Base-by-base conservation (phyloP, 2,329 filamentous ascomycete species). In the Geoglossum cookeanum region DNA sequence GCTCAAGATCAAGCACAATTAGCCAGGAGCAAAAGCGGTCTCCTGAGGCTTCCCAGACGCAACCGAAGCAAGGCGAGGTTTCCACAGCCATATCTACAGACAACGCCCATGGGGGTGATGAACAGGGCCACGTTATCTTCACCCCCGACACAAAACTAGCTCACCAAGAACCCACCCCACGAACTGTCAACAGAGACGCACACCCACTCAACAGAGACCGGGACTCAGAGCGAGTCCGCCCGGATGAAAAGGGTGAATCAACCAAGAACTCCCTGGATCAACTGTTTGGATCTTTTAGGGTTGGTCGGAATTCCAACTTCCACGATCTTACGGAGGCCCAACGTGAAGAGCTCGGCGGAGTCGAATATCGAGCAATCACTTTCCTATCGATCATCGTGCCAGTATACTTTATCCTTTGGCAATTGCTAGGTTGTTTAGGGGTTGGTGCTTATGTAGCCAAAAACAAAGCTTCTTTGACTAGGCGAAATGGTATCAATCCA, bases 281-380 rank as follows among this genome's bases (percentile, higher is more conserved):
- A 35, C 29, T 53, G 15, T 53, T n/a, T 32, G 49, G 4, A 17
- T 53, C 49, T 5, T 53, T 53, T 17, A 53, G 30, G n/a, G 62
- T 74, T 13, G 70, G 71, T 2, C 69, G 73, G 39, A 78, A 77
- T 61, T 74, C 73, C 5, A 71, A 73, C 45, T 76, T 78, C 60
- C 67, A 76, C 61, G 70, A 73, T 37, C 65, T 74, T 6, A 67
- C 66, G 1, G 67, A 69, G 11, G 64, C 65, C 42, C 71, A 74
- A 58, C 65, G 71, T 15, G 64, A 68, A 49, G 61, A 64, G 27
- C 64, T 74, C 3, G 72, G 72, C n/a, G 72, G 72, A 4, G 68
- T 67, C 52, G 72, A 74, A 58, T 74, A 74, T 60, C 66, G 68
- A 56, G 72, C 71, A 30, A 11, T 57, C 3, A 64, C 65, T 33